Percentiles rank a stretch among this genome's conserved stretches.
phyloP scores from a whole-genome alignment of 2,329 filamentous ascomycete genomes.

The Aureobasidium sp. region DNA sequence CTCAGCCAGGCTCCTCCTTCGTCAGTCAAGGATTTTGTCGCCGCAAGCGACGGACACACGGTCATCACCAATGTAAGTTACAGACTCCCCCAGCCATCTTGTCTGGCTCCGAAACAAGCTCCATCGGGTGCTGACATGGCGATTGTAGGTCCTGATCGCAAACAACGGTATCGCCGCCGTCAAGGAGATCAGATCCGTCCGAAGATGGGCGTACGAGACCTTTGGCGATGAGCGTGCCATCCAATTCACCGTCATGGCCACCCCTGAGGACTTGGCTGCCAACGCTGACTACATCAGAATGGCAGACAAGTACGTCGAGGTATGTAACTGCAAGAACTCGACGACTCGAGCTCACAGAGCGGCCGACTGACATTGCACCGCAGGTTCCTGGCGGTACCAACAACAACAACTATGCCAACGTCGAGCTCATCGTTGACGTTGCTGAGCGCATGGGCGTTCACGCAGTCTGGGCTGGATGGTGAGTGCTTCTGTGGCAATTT shows the following conservation, averaged over 20 bases:
- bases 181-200: slow-evolving; percentile 97
- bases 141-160: slow-evolving; percentile 79
- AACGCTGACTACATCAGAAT: slow-evolving; percentile 99
- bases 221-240: slow-evolving; percentile 98
- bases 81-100: background rate
- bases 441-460: slow-evolving; percentile 98
- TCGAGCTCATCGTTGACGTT: slow-evolving; percentile 97
- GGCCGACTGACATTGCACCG: slow-evolving; percentile 16
- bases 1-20: slow-evolving; percentile 73
- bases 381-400: slow-evolving; percentile 93
- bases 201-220: slow-evolving; percentile 99
- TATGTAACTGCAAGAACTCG: slow-evolving; percentile 29
- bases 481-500: slow-evolving; percentile 32
- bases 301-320: slow-evolving; percentile 98
- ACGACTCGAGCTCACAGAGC: background rate
- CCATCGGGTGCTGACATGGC: slow-evolving; percentile 22
- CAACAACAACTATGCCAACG: slow-evolving; percentile 99
- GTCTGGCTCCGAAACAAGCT: slow-evolving; percentile 10
- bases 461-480: slow-evolving; percentile 98
- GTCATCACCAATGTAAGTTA: slow-evolving; percentile 89
- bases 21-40: slow-evolving; percentile 94
- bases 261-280: slow-evolving; percentile 90
- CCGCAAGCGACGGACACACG: slow-evolving; percentile 82
- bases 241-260: slow-evolving; percentile 99
- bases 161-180: slow-evolving; percentile 99